Evolutionary conservation across 2,329 filamentous ascomycete species (phyloP).

Genomic region (Kalmusia sp.): DNA sequence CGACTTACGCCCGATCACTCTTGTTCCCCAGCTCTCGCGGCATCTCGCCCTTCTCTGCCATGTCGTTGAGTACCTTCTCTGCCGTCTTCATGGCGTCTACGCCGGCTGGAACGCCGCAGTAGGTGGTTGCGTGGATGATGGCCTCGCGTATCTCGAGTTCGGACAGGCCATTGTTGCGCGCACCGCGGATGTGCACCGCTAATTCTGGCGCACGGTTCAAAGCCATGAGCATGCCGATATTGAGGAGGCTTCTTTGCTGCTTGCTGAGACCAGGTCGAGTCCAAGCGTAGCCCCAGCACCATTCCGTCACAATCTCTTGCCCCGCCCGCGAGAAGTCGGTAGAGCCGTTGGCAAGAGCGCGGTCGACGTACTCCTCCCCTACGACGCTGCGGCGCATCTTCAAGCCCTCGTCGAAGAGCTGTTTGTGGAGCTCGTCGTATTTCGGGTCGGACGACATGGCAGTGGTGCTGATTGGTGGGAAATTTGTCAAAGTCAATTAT

Average conservation of each 20-base stretch:
- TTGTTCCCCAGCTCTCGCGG: conserved; percentile 38
- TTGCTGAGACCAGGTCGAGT: conserved; percentile 67
- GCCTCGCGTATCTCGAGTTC: conserved; percentile 70
- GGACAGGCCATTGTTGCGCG: conserved; percentile 67
- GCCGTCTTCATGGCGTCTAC: conserved; percentile 63
- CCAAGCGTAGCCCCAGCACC: conserved; percentile 71
- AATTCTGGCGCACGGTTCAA: conserved; percentile 67
- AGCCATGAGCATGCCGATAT: conserved; percentile 70
- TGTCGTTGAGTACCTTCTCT: conserved; percentile 59
- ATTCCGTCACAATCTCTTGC: conserved; percentile 70
- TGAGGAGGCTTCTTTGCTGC: conserved; percentile 67
- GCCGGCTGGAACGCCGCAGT: conserved; percentile 62
- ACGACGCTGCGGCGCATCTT: conserved; percentile 66
- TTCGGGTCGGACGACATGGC: conserved; percentile 52
- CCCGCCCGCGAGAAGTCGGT: conserved; percentile 66
- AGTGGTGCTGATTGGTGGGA: conserved; percentile 17
- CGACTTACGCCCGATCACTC: conserved; percentile 35
- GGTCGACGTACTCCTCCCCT: conserved; percentile 67
- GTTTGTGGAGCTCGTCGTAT: conserved; percentile 56
- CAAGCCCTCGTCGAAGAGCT: conserved; percentile 67
- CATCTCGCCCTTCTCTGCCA: conserved; percentile 55
- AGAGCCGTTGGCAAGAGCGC: conserved; percentile 61
- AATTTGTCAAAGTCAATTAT: conserved; percentile 4
- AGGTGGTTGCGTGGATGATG: conserved; percentile 58
- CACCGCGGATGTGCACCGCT: conserved; percentile 67